phyloP scores from a whole-genome alignment of 164 flowering plant genomes.

The Dillenia turbinata region DNA sequence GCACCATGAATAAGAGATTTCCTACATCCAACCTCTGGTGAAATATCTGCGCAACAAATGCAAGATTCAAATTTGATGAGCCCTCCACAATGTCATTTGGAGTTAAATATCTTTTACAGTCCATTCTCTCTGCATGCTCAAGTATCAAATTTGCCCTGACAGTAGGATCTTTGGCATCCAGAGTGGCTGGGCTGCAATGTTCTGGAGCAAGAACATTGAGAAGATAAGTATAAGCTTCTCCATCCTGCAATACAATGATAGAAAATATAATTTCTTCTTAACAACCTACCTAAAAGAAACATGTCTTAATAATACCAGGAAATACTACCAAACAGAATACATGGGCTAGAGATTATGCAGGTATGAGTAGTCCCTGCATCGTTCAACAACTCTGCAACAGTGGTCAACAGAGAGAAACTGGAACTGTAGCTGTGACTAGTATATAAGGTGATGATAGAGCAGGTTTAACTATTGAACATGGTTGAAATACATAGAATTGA shows the following conservation, averaged over 20 bases:
- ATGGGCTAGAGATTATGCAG: too few relatives aligned
- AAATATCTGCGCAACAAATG: slow-evolving; percentile 88
- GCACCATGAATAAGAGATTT: background rate
- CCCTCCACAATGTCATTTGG: slow-evolving; percentile 89
- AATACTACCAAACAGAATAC: background rate
- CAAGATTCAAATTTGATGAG: slow-evolving; percentile 83
- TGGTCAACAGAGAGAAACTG: too few relatives aligned
- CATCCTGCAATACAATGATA: slow-evolving; percentile 47
- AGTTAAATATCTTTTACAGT: slow-evolving; percentile 73
- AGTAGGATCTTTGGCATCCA: slow-evolving; percentile 63
- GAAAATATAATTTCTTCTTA: too few relatives aligned
- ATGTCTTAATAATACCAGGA: background rate
- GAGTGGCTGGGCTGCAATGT: slow-evolving; percentile 53
- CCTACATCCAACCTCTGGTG: slow-evolving; percentile 60
- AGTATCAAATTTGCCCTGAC: slow-evolving; percentile 76
- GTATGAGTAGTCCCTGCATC: too few relatives aligned
- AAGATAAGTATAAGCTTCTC: slow-evolving; percentile 86
- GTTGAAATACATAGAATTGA: too few relatives aligned
- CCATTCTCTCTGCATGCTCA: slow-evolving; percentile 88
- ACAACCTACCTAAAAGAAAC: too few relatives aligned
- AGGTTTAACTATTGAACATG: too few relatives aligned
- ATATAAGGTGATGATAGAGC: too few relatives aligned
- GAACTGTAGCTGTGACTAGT: too few relatives aligned
- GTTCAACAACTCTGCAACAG: too few relatives aligned
- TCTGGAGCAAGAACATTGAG: slow-evolving; percentile 97